These are phyloP conservation scores for Mycena citricolor DNA, from an alignment of 1,284 basidiomycete genomes.

Conservation along the genomic window DNA sequence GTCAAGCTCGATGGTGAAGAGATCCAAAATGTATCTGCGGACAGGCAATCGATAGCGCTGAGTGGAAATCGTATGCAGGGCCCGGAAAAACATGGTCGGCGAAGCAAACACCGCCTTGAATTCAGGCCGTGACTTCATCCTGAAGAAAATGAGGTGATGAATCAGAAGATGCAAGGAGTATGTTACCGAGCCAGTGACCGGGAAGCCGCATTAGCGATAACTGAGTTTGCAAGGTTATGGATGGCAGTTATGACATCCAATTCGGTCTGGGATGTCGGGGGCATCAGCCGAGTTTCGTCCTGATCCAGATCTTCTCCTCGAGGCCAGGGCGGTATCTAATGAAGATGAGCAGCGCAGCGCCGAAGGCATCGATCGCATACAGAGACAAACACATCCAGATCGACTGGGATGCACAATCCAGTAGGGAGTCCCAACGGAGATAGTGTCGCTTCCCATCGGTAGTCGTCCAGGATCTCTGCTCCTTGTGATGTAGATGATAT, in stretches of 20 bases:
- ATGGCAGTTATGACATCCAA: slow-evolving; percentile 88
- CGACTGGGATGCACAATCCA: slow-evolving; percentile 85
- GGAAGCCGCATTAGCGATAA: slow-evolving; percentile 92
- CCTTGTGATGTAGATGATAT: slow-evolving; percentile 64
- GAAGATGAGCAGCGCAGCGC: too few species aligned
- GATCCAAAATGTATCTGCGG: slow-evolving; percentile 87
- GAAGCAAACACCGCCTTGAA: slow-evolving; percentile 78
- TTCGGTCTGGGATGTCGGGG: slow-evolving; percentile 71
- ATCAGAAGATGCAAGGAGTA: background rate
- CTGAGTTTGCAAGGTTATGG: slow-evolving; percentile 93
- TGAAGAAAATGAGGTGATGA: slow-evolving; percentile 31
- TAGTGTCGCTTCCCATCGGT: slow-evolving; percentile 88
- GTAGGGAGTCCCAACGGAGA: slow-evolving; percentile 88
- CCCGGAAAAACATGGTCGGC: slow-evolving; percentile 78
- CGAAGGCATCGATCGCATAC: slow-evolving; percentile 47
- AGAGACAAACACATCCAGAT: slow-evolving; percentile 77
- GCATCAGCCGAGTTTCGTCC: slow-evolving; percentile 53
- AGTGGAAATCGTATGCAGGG: slow-evolving; percentile 81
- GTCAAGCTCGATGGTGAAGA: slow-evolving; percentile 84
- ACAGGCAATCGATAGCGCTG: slow-evolving; percentile 90
- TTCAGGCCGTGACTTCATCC: slow-evolving; percentile 80
- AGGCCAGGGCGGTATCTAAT: slow-evolving; percentile 87
- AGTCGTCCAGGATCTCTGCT: slow-evolving; percentile 74
- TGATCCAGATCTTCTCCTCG: slow-evolving; percentile 44
- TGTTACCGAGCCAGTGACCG: slow-evolving; percentile 64